Percentiles rank a stretch among this genome's conserved stretches.
Conservation (phyloP, 306 rosid genomes). For the Castanea mollissima region DNA sequence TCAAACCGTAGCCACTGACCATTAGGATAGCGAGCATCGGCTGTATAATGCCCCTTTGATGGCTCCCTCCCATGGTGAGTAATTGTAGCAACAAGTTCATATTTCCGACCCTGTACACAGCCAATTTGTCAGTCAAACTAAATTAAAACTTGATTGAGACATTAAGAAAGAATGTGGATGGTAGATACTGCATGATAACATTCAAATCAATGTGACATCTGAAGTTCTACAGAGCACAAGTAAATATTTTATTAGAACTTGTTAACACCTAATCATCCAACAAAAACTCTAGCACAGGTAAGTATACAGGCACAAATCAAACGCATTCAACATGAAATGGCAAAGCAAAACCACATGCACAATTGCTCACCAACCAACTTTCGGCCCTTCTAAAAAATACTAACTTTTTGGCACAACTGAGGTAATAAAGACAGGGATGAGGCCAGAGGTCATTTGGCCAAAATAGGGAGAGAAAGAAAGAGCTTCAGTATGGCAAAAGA, state of each 20-base stretch:
- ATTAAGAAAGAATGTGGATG: background rate
- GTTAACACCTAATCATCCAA: background rate
- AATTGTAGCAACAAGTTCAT: slow-evolving; percentile 85
- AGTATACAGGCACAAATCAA: background rate
- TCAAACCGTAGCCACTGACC: slow-evolving; percentile 86
- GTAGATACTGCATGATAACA: too few species aligned
- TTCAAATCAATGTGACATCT: background rate
- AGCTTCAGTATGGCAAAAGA: too few species aligned
- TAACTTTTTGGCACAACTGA: too few species aligned
- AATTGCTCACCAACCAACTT: background rate
- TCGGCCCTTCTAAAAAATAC: background rate
- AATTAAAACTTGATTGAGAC: background rate
- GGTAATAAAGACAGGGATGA: too few species aligned
- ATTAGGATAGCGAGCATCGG: slow-evolving; percentile 64
- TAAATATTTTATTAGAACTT: background rate
- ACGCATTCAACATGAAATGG: background rate
- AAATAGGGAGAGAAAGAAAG: too few species aligned
- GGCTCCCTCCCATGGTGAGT: slow-evolving; percentile 96
- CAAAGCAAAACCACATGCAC: background rate
- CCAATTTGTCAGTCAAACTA: background rate
- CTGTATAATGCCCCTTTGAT: slow-evolving; percentile 94
- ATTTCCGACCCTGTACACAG: slow-evolving; percentile 71
- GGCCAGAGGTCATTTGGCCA: too few species aligned
- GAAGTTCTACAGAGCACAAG: background rate
- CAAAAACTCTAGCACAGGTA: background rate